Percentiles rank a stretch among this genome's conserved stretches.
Conservation (phyloP, 345 rosid species). For the Sonneratia caseolaris region DNA sequence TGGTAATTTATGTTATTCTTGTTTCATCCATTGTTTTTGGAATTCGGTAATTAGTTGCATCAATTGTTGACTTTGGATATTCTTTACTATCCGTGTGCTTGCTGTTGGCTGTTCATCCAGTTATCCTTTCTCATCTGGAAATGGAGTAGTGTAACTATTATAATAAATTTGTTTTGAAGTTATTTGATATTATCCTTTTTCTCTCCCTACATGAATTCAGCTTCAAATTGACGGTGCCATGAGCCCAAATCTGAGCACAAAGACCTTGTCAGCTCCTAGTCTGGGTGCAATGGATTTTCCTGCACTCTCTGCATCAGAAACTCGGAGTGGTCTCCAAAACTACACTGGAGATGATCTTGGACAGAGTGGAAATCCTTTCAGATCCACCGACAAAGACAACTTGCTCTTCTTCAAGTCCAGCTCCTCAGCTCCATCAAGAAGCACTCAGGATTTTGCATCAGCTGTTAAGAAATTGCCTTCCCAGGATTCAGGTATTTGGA, state of each 20-base stretch:
- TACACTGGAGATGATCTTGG: constrained; percentile 65
- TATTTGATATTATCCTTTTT: constrained; percentile 13
- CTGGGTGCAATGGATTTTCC: constrained; percentile 80
- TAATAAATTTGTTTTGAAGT: neutral
- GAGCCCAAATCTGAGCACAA: constrained; percentile 58
- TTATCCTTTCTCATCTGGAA: neutral
- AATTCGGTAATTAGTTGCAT: neutral
- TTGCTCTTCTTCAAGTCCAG: constrained; percentile 61
- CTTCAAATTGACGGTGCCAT: constrained; percentile 85
- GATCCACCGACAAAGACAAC: constrained; percentile 61
- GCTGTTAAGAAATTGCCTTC: constrained; percentile 86
- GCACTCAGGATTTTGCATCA: constrained; percentile 74
- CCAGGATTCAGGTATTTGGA: constrained; percentile 80
- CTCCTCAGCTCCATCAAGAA: constrained; percentile 44
- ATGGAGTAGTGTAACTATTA: neutral
- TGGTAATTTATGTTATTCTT: neutral
- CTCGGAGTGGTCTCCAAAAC: constrained; percentile 46
- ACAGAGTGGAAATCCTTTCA: constrained; percentile 49
- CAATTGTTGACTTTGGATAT: neutral
- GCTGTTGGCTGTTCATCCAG: neutral
- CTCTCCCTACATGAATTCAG: constrained; percentile 30
- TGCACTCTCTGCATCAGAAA: constrained; percentile 48
- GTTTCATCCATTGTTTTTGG: neutral
- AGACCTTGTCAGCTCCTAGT: constrained; percentile 61
- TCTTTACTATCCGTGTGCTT: neutral